Conservation (phyloP, 2,329 filamentous ascomycete genomes). For the Ophiosphaerella korrae region DNA sequence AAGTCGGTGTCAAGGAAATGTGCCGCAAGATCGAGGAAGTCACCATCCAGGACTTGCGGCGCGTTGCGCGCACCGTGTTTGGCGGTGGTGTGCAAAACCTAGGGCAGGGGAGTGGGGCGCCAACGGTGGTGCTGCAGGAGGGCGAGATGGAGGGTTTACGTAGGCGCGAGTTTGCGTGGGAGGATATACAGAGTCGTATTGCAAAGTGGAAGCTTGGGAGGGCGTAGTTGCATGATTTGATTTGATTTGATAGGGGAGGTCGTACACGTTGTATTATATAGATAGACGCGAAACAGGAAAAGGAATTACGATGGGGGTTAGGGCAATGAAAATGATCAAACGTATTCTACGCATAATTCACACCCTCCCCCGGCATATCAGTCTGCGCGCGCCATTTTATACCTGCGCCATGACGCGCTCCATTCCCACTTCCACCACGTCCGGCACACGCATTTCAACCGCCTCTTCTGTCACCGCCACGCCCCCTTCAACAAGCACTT, state of each 20-base stretch:
- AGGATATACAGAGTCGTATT: slow-evolving; percentile 87
- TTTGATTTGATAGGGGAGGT: too few relatives aligned
- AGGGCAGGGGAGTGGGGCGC: slow-evolving; percentile 80
- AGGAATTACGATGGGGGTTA: too few relatives aligned
- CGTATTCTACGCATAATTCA: too few relatives aligned
- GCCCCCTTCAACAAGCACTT: slow-evolving; percentile 45
- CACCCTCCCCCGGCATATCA: too few relatives aligned
- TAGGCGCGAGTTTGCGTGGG: slow-evolving; percentile 76
- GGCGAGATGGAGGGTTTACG: slow-evolving; percentile 74
- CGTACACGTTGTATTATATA: too few relatives aligned
- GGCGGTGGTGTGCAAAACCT: slow-evolving; percentile 75
- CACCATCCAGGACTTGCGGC: slow-evolving; percentile 77
- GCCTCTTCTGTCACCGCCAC: slow-evolving; percentile 64
- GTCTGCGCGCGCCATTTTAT: slow-evolving; percentile 7
- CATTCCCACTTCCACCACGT: slow-evolving; percentile 25
- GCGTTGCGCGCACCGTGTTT: slow-evolving; percentile 80
- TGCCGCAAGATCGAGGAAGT: slow-evolving; percentile 82
- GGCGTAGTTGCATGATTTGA: slow-evolving; percentile 42
- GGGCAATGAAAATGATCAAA: too few relatives aligned
- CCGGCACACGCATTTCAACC: slow-evolving; percentile 53
- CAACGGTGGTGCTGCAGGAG: slow-evolving; percentile 94
- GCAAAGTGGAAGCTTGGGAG: slow-evolving; percentile 81
- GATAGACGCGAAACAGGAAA: too few relatives aligned
- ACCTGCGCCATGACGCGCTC: slow-evolving; percentile 36
- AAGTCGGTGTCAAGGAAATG: slow-evolving; percentile 93